Conservation (phyloP, 2,329 filamentous ascomycete species). For the Colletotrichum paranaense region DNA sequence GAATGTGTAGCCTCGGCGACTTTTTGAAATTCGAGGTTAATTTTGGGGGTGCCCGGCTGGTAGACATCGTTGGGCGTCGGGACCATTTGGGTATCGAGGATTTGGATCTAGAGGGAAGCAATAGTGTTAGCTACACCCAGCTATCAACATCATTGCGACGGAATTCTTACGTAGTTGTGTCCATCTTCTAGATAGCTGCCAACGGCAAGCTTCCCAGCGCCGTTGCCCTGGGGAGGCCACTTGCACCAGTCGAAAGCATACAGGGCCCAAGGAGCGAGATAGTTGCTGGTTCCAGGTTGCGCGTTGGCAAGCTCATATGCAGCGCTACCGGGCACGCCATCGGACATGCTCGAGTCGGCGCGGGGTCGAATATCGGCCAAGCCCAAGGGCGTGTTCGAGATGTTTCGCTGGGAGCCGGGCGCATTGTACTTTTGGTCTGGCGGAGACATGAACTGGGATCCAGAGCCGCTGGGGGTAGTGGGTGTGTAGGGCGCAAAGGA, state of each 20-base stretch:
- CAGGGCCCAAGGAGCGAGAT: constrained; percentile 92
- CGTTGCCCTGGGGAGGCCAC: constrained; percentile 84
- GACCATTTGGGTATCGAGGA: constrained; percentile 86
- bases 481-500: constrained; percentile 67
- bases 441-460: constrained; percentile 37
- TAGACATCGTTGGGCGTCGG: constrained; percentile 77
- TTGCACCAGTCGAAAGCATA: constrained; percentile 99
- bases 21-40: constrained; percentile 89
- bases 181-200: constrained; percentile 98
- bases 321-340: constrained; percentile 71
- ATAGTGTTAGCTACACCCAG: constrained; percentile 24
- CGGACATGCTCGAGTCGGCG: constrained; percentile 83
- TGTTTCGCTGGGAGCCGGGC: constrained; percentile 68
- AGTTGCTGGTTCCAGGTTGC: constrained; percentile 85
- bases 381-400: constrained; percentile 88
- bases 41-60: constrained; percentile 76
- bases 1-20: constrained; percentile 97
- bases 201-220: constrained; percentile 91
- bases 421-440: constrained; percentile 63
- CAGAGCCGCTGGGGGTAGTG: constrained; percentile 70
- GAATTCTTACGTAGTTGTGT: constrained; percentile 86
- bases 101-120: constrained; percentile 80
- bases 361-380: constrained; percentile 91
- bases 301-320: constrained; percentile 75
- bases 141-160: not conserved